Conservation (phyloP, 495 filamentous ascomycete genomes). For the Podospora bellae-mahoneyi region DNA sequence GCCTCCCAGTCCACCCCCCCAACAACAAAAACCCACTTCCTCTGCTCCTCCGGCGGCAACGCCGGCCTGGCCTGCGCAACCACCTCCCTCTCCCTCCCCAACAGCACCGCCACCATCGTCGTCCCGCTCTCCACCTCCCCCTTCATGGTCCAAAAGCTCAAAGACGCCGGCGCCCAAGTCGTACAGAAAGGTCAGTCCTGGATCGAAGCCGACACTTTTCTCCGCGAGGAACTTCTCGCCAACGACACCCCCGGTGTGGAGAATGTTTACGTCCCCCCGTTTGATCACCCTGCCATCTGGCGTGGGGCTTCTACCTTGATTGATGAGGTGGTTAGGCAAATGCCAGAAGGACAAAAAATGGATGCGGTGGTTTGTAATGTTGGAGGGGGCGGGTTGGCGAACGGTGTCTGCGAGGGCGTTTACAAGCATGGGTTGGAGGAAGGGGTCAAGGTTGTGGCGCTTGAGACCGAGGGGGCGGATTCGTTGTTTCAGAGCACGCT, state of each 20-base stretch:
- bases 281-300: conserved; percentile 86
- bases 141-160: conserved; percentile 72
- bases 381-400: conserved; percentile 84
- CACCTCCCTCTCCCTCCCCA: conserved; percentile 65
- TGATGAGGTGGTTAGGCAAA: conserved; percentile 54
- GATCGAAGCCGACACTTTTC: conserved; percentile 71
- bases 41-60: conserved; percentile 83
- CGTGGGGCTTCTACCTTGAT: conserved; percentile 69
- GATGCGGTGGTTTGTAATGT: conserved; percentile 80
- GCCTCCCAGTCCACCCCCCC: conserved; percentile 38
- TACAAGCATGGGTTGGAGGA: conserved; percentile 41
- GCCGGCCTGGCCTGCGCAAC: conserved; percentile 87
- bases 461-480: conserved; percentile 81
- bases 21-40: conserved; percentile 64
- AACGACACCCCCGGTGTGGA: conserved; percentile 35
- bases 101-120: conserved; percentile 72
- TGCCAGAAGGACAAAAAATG: conserved; percentile 31
- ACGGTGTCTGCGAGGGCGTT: conserved; percentile 73
- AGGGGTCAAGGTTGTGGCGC: conserved; percentile 61
- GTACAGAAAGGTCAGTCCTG: conserved; percentile 69
- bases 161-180: conserved; percentile 62
- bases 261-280: conserved; percentile 86
- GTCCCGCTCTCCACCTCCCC: conserved; percentile 65
- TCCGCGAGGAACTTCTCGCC: conserved; percentile 59
- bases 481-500: conserved; percentile 60